Percentiles rank a stretch among this genome's conserved stretches.
Conservation (phyloP, 768 basidiomycete genomes). For the Multifurca ochricompacta region DNA sequence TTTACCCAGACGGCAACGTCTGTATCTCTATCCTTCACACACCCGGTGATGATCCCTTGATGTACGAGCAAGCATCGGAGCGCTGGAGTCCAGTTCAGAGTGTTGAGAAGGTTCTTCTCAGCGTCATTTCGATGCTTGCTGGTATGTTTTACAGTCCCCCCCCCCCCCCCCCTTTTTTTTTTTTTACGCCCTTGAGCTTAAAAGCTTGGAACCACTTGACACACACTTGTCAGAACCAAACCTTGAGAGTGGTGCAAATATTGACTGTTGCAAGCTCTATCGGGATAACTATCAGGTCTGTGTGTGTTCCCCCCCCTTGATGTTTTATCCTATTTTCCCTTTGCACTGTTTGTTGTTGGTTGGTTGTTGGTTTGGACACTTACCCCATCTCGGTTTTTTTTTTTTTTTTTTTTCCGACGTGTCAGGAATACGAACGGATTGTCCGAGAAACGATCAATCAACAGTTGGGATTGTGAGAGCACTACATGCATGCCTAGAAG, state of each 20-base stretch:
- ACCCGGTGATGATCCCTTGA: slow-evolving; percentile 84
- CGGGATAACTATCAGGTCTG: slow-evolving; percentile 68
- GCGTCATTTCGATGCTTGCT: slow-evolving; percentile 95
- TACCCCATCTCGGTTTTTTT: too few species aligned
- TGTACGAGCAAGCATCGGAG: slow-evolving; percentile 93
- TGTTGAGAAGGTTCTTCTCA: slow-evolving; percentile 93
- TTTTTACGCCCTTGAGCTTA: too few species aligned
- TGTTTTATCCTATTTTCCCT: too few species aligned
- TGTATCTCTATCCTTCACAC: slow-evolving; percentile 98
- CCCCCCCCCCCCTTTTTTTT: not conserved
- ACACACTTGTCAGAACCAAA: slow-evolving; percentile 68
- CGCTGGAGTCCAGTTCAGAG: slow-evolving; percentile 99
- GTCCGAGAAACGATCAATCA: slow-evolving; percentile 78
- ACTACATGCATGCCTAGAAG: not conserved
- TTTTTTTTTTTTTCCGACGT: not conserved
- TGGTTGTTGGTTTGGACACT: too few species aligned
- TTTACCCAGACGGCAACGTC: slow-evolving; percentile 93
- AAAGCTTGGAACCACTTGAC: not conserved
- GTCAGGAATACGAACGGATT: slow-evolving; percentile 77
- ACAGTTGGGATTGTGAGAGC: slow-evolving; percentile 65
- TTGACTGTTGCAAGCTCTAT: slow-evolving; percentile 95
- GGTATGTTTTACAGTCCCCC: slow-evolving; percentile 38
- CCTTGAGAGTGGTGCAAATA: slow-evolving; percentile 93
- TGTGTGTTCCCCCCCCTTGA: too few species aligned
- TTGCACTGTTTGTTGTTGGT: too few species aligned